Evolutionary conservation across 23 red algal species (phyloP).

Genomic region (Gracilaria domingensis): DNA sequence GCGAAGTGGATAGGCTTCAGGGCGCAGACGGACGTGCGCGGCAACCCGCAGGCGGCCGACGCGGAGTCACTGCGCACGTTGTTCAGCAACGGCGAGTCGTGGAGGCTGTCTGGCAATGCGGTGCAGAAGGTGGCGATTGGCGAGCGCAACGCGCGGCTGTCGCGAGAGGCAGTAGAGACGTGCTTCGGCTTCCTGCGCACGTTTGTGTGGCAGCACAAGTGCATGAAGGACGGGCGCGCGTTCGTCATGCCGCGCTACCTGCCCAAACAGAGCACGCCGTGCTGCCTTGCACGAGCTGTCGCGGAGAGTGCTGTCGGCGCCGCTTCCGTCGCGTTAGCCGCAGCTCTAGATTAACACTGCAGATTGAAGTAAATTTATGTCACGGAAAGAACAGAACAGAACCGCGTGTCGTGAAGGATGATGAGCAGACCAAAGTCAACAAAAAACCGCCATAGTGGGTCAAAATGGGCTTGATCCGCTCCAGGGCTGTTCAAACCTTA

Average conservation of each 20-base stretch:
- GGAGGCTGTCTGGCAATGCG: not conserved
- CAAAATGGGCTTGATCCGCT: no score
- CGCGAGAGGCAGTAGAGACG: not conserved
- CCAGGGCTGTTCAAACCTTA: no score
- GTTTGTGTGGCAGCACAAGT: constrained; percentile 15
- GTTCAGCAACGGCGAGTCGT: constrained; percentile 4
- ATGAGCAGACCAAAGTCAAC: no score
- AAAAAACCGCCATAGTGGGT: no score
- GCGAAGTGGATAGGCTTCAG: not conserved
- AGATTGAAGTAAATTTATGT: no score
- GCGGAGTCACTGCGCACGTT: not conserved
- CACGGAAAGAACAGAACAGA: no score
- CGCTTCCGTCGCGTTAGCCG: no score
- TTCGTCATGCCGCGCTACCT: not conserved
- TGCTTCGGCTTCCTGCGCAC: constrained; percentile 9
- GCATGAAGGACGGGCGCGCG: not conserved
- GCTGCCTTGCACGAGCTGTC: constrained; percentile 3
- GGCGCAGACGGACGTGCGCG: not conserved
- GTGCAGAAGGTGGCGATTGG: constrained; percentile 14
- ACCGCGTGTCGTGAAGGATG: no score
- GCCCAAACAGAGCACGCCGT: not conserved
- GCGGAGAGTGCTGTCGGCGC: not conserved
- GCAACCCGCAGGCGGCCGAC: not conserved
- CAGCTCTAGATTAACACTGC: no score
- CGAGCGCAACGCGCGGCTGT: not conserved